A percentile compares a stretch with the other conserved stretches of the same genome.
Evolutionary conservation across 371 early-diverging fungal species (phyloP).

Genomic region (Mucor irregularis): DNA sequence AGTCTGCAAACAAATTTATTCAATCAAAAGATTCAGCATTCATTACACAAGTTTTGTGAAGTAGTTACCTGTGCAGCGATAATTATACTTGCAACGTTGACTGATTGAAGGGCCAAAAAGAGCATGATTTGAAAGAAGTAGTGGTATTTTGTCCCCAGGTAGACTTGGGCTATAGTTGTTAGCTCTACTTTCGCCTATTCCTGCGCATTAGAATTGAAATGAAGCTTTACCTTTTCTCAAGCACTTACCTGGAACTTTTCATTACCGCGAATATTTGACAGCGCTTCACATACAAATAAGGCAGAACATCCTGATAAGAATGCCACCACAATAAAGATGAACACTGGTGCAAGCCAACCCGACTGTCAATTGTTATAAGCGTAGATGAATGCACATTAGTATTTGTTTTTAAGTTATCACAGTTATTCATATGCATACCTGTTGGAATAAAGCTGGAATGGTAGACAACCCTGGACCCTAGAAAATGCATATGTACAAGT

Average conservation of each 20-base stretch:
- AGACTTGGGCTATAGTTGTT: constrained; percentile 58
- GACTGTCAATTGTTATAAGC: constrained; percentile 22
- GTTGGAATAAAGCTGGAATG: constrained; percentile 45
- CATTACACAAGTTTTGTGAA: neutral
- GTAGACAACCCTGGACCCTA: constrained; percentile 50
- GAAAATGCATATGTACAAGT: neutral
- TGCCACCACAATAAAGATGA: constrained; percentile 48
- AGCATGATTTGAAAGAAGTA: constrained; percentile 54
- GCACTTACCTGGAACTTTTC: constrained; percentile 57
- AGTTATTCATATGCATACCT: too few species aligned
- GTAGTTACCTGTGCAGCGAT: constrained; percentile 54
- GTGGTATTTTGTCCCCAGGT: constrained; percentile 55
- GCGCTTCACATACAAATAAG: constrained; percentile 77
- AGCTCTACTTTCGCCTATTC: constrained; percentile 54
- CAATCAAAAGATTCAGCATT: neutral
- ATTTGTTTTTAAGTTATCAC: neutral
- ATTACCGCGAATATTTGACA: constrained; percentile 79
- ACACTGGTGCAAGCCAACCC: constrained; percentile 46
- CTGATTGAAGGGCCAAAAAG: constrained; percentile 59
- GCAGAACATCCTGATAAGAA: constrained; percentile 54
- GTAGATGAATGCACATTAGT: neutral
- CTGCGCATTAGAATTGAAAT: neutral
- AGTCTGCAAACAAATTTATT: constrained; percentile 22
- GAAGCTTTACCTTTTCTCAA: neutral
- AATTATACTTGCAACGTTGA: constrained; percentile 64